These are phyloP conservation scores for Rosa lucieae DNA, from an alignment of 306 rosid genomes.

Conservation along the genomic window DNA sequence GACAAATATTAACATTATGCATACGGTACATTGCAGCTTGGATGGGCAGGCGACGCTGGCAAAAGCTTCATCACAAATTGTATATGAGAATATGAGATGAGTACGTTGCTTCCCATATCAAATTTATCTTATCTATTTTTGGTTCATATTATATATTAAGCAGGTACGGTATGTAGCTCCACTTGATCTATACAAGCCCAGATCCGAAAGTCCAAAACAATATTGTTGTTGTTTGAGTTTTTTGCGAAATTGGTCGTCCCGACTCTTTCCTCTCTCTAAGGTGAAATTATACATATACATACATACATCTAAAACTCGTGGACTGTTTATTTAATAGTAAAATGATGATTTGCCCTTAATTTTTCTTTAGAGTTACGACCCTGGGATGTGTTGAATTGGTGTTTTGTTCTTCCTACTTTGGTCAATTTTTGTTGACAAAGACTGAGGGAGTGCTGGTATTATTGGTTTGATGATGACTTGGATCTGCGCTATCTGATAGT, in stretches of 20 bases:
- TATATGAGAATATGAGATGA: neutral
- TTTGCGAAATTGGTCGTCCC: conserved; percentile 51
- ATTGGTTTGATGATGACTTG: too few relatives aligned
- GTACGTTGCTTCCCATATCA: neutral
- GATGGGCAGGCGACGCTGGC: conserved; percentile 53
- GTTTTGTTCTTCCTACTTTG: too few relatives aligned
- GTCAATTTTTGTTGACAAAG: too few relatives aligned
- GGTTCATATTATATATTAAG: neutral
- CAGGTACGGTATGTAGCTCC: conserved; percentile 70
- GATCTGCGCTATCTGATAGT: too few relatives aligned
- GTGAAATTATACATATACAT: conserved; percentile 19
- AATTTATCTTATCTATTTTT: neutral
- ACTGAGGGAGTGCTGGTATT: too few relatives aligned
- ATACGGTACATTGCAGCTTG: conserved; percentile 30
- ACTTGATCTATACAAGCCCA: conserved; percentile 55
- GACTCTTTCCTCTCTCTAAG: conserved; percentile 50
- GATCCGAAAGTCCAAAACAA: conserved; percentile 16
- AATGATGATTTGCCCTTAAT: too few relatives aligned
- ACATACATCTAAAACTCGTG: too few relatives aligned
- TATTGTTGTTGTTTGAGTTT: conserved; percentile 51
- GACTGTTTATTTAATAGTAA: too few relatives aligned
- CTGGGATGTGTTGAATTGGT: too few relatives aligned
- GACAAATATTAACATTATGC: neutral
- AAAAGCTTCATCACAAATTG: conserved; percentile 29
- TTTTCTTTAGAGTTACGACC: too few relatives aligned